Evolutionary conservation across 495 filamentous ascomycete genomes (phyloP), one percentile per base, ranked within the genome.

Genomic region (Aspergillus diversus): DNA sequence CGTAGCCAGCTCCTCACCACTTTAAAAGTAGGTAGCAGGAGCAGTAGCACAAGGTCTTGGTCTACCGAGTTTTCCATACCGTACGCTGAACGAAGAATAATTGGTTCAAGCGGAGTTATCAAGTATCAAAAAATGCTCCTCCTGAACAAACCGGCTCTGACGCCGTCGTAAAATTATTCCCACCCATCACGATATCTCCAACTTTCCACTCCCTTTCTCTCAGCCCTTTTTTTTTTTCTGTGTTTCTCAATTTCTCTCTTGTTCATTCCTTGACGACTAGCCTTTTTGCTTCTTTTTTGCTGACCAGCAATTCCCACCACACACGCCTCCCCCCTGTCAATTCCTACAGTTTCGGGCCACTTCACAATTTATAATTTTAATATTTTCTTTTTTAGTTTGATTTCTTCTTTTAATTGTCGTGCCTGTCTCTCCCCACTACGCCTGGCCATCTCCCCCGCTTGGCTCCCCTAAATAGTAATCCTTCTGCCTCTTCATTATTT

Each of bases 81-180:
- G 16, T 27, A 57, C n/a, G 55, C 5, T 21, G 13, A 27, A 57
- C 9, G 7, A 17, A 42, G 42, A 63, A 58, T 63, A 56, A 63
- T 63, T 56, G 55, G 33, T 59, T 55, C 34, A 54, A 53, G 47
- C 60, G 53, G 39, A 43, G n/a, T 12, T 43, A 57, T 39, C 35
- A 33, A 63, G 52, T 58, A 65, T 65, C 63, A 61, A 65, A 47
- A 47, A 53, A 31, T 9, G 16, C 2, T 27, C 47, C 47, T 17
- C 63, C 43, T 59, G 55, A 46, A 37, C 16, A 59, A 57, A 66
- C 59, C 64, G 39, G 64, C 48, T 56, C 50, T 53, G 64, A 62
- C 64, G 61, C 65, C 65, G 65, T 63, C 66, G 66, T 63, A 63
- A 68, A 63, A 69, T 66, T 71, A 65, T 67, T 62, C 58, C 52